Base-by-base conservation (phyloP, 164 flowering plant species). In the Vitis rupestris region DNA sequence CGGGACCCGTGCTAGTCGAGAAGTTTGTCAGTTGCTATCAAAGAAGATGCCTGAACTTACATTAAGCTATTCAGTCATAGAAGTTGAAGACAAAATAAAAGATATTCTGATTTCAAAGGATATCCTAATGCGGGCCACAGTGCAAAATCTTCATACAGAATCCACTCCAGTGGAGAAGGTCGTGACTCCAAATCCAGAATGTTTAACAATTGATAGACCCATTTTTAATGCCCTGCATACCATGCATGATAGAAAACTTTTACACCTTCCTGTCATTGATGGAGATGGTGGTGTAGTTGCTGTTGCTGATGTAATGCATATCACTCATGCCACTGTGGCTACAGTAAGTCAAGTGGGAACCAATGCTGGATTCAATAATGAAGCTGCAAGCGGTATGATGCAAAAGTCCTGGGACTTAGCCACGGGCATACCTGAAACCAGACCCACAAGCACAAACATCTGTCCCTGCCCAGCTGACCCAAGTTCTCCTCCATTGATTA, bases 121-220 rank as follows among this genome's bases (percentile, higher is more conserved):
- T 74, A 89, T 96, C 59, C 76, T 96, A 85, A 92, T 96, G 98
- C 90, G 97, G 72, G 90, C 93, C n/a, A 86, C 92, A 77, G 90
- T 87, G 50, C 95, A 86, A 81, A 87, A 85, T 80, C 90, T 96
- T 76, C 75, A 90, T 23, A 84, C 97, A 11, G 89, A 83, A 0
- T 82, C 95, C 5, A 89, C 95, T 69, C 79, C 72, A 13, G 95
- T 92, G 70, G 99, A 93, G 74, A 90, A 86, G 98, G 99, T 93
- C 70, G 92, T 96, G 98, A 96, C 99, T 61, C 97, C 94, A 49
- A 93, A 93, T 82, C 99, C 99, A 71, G 97, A 93, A 78, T 96
- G 95, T 87, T 97, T 90, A 15, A 83, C 91, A 66, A 78, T 92
- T 79, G 99, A 93, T 70, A 92, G 96, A 30, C 95, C 99, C 50